Evolutionary conservation across 2,329 filamentous ascomycete species (phyloP).

Genomic region (Leptographium wingfieldii): DNA sequence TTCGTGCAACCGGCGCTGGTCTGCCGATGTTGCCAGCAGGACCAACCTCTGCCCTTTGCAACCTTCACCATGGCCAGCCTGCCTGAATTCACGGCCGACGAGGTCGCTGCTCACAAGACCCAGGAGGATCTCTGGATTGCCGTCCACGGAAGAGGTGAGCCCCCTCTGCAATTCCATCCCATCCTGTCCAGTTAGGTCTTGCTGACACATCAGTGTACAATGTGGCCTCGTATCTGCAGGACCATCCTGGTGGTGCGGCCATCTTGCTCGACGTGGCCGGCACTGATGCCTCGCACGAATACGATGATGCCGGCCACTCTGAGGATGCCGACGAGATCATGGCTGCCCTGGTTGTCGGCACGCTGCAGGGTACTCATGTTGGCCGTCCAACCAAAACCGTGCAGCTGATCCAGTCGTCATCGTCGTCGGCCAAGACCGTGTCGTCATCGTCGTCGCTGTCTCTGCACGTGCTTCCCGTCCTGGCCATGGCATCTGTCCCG

Average conservation of each 20-base stretch:
- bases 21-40: too few species aligned
- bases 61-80: not conserved
- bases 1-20: too few species aligned
- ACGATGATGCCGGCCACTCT: conserved; percentile 75
- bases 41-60: too few species aligned
- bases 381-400: too few species aligned
- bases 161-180: too few species aligned
- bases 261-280: conserved; percentile 54
- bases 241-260: conserved; percentile 74
- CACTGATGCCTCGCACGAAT: conserved; percentile 56
- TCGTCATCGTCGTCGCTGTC: too few species aligned
- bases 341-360: conserved; percentile 23
- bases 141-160: conserved; percentile 37
- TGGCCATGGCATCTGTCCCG: too few species aligned
- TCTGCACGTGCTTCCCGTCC: too few species aligned
- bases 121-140: conserved; percentile 39
- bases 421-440: too few species aligned
- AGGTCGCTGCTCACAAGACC: conserved; percentile 37
- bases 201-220: conserved; percentile 62
- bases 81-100: conserved; percentile 21
- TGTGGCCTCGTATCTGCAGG: conserved; percentile 74
- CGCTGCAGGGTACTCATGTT: conserved; percentile 18
- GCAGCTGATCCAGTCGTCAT: too few species aligned
- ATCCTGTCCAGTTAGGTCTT: too few species aligned
- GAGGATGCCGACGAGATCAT: conserved; percentile 35